These are phyloP conservation scores for Evernia prunastri DNA, from an alignment of 495 filamentous ascomycete genomes.

Conservation along the genomic window DNA sequence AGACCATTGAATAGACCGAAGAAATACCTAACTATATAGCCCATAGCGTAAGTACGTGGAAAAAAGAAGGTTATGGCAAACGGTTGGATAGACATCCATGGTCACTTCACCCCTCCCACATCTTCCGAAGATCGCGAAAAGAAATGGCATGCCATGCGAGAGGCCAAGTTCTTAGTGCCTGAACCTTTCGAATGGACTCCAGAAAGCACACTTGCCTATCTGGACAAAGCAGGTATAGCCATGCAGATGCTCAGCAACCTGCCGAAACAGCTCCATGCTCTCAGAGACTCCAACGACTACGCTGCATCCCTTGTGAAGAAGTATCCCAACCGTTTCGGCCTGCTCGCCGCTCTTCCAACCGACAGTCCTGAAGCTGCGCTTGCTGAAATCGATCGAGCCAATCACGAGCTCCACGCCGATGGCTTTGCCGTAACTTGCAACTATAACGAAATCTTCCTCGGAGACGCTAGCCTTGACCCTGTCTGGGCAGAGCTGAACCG, in stretches of 20 bases:
- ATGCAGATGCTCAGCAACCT: constrained; percentile 17
- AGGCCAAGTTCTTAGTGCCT: constrained; percentile 2
- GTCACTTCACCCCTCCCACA: constrained; percentile 11
- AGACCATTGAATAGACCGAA: background rate
- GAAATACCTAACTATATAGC: background rate
- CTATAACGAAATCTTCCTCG: constrained; percentile 45
- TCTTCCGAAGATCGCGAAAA: constrained; percentile 7
- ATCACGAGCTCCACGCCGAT: constrained; percentile 43
- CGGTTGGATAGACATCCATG: constrained; percentile 11
- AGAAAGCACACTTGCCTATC: constrained; percentile 8
- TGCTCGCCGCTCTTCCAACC: constrained; percentile 45
- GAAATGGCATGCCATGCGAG: constrained; percentile 8
- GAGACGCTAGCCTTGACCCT: constrained; percentile 37
- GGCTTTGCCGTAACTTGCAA: constrained; percentile 47
- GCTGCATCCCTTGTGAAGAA: constrained; percentile 2
- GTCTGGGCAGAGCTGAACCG: constrained; percentile 43
- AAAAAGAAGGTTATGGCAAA: background rate
- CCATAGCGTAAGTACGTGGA: background rate
- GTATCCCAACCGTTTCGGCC: constrained; percentile 31
- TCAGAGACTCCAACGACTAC: constrained; percentile 8
- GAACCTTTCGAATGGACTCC: constrained; percentile 9
- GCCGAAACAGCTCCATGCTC: constrained; percentile 1
- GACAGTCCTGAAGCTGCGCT: constrained; percentile 34
- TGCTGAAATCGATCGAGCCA: constrained; percentile 39
- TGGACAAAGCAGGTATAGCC: constrained; percentile 7